Evolutionary conservation across 768 basidiomycete genomes (phyloP).

Genomic region (Phaffia australis): DNA sequence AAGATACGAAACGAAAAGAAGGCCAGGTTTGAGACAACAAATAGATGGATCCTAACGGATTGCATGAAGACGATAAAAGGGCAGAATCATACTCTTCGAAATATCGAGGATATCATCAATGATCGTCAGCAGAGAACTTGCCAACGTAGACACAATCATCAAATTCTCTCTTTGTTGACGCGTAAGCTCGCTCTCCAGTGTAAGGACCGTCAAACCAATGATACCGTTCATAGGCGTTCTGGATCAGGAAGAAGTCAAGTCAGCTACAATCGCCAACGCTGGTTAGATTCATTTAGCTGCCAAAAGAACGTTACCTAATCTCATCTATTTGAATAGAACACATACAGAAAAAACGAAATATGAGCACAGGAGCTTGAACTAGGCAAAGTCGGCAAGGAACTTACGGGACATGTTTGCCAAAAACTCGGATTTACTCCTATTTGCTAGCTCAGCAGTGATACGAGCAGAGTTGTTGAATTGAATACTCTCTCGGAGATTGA

Average conservation of each 20-base stretch:
- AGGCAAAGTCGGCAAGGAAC: constrained; percentile 58
- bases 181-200: constrained; percentile 89
- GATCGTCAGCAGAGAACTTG: constrained; percentile 81
- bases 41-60: too few species aligned
- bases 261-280: background rate
- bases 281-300: background rate
- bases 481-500: constrained; percentile 87
- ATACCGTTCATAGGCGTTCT: constrained; percentile 97
- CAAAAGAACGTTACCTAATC: background rate
- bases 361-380: background rate
- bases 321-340: background rate
- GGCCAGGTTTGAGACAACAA: constrained; percentile 23
- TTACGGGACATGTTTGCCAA: constrained; percentile 98
- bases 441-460: constrained; percentile 95
- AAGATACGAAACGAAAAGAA: constrained; percentile 8
- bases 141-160: constrained; percentile 86
- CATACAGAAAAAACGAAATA: background rate
- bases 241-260: background rate
- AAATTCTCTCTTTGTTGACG: constrained; percentile 89
- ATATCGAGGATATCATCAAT: constrained; percentile 99
- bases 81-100: constrained; percentile 71
- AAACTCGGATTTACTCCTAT: constrained; percentile 93
- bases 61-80: background rate
- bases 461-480: constrained; percentile 98
- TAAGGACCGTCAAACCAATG: constrained; percentile 96